These are phyloP conservation scores for Clarkia xantiana DNA, from an alignment of 345 rosid genomes.

Conservation along the genomic window DNA sequence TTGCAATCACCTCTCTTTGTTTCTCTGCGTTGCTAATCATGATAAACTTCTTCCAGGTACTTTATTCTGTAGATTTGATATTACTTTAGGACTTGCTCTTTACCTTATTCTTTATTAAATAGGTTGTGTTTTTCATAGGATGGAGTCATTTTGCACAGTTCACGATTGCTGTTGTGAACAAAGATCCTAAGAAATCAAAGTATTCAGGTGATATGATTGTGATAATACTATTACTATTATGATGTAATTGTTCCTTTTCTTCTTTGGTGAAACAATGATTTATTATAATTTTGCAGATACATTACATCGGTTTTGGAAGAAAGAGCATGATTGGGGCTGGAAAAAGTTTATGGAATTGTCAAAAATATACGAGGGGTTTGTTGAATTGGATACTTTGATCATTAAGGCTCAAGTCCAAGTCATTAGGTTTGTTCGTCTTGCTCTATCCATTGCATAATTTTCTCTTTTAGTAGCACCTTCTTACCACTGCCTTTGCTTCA, in stretches of 20 bases:
- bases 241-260: slow-evolving; percentile 6
- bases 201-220: slow-evolving; percentile 46
- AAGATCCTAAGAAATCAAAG: slow-evolving; percentile 80
- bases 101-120: not conserved
- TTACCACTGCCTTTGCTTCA: not conserved
- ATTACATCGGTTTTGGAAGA: slow-evolving; percentile 77
- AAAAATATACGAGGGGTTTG: slow-evolving; percentile 69
- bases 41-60: slow-evolving; percentile 95
- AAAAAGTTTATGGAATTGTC: slow-evolving; percentile 85
- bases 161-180: slow-evolving; percentile 81
- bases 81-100: not conserved
- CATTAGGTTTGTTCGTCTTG: slow-evolving; percentile 39
- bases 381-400: slow-evolving; percentile 63
- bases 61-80: not conserved
- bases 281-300: slow-evolving; percentile 43
- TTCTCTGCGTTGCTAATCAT: slow-evolving; percentile 81
- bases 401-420: slow-evolving; percentile 98
- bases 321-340: slow-evolving; percentile 98
- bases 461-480: not conserved
- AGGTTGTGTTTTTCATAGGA: slow-evolving; percentile 30
- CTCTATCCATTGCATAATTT: not conserved
- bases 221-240: not conserved
- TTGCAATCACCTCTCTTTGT: slow-evolving; percentile 78
- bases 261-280: slow-evolving; percentile 9
- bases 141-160: slow-evolving; percentile 98